Conservation (phyloP, 306 rosid species). For the Begonia fuchsioides region DNA sequence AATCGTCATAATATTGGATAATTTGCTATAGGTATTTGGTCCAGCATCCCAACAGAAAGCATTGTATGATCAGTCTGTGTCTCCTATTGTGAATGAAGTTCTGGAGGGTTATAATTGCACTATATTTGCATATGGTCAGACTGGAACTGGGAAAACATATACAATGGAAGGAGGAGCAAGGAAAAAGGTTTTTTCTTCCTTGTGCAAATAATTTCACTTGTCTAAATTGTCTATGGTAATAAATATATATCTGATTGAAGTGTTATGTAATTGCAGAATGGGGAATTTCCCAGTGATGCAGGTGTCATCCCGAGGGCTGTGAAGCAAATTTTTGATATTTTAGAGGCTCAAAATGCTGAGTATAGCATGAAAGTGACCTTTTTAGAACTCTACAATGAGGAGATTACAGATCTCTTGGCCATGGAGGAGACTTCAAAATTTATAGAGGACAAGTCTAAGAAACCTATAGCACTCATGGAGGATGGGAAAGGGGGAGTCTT, state of each 20-base stretch:
- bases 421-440: constrained; percentile 75
- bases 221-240: too few relatives aligned
- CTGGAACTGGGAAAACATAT: constrained; percentile 96
- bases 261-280: constrained; percentile 44
- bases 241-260: constrained; percentile 1
- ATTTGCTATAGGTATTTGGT: constrained; percentile 67
- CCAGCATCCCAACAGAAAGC: constrained; percentile 85
- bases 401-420: constrained; percentile 87
- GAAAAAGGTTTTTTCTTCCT: constrained; percentile 51
- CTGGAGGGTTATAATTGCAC: constrained; percentile 99
- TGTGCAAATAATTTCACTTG: neutral
- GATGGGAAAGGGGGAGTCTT: constrained; percentile 98
- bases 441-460: constrained; percentile 80
- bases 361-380: constrained; percentile 97
- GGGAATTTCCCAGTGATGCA: constrained; percentile 94
- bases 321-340: constrained; percentile 81
- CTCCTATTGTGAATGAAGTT: constrained; percentile 90
- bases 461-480: constrained; percentile 98
- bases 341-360: constrained; percentile 93
- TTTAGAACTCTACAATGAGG: constrained; percentile 95
- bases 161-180: constrained; percentile 99
- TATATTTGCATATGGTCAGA: constrained; percentile 95
- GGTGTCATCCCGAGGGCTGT: constrained; percentile 99
- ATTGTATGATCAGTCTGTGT: constrained; percentile 88
- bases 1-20: constrained; percentile 17